Conservation (phyloP, 768 basidiomycete species). For the Leccinum longicurvipes region DNA sequence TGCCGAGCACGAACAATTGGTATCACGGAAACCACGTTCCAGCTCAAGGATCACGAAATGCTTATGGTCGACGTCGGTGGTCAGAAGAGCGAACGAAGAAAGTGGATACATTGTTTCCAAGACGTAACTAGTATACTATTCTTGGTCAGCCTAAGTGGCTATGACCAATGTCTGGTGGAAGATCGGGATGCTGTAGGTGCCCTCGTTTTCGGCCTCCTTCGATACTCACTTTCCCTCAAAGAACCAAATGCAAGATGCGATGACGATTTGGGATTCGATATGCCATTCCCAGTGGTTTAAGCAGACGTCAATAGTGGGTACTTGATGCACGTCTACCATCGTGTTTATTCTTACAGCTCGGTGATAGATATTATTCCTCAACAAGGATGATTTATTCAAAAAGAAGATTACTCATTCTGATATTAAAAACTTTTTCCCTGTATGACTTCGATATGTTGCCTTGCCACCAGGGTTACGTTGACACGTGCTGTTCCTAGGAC, state of each 20-base stretch:
- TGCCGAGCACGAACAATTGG: constrained; percentile 87
- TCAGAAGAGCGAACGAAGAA: constrained; percentile 89
- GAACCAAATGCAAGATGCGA: constrained; percentile 99
- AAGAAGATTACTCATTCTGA: constrained; percentile 77
- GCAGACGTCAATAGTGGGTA: constrained; percentile 81
- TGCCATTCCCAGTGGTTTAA: constrained; percentile 98
- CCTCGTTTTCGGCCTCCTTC: background rate
- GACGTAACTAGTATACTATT: constrained; percentile 93
- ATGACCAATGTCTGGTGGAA: constrained; percentile 92
- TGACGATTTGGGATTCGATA: constrained; percentile 99
- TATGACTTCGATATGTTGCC: constrained; percentile 31
- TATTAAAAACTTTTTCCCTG: constrained; percentile 88
- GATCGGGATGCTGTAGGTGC: constrained; percentile 81
- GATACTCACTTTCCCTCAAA: constrained; percentile 26
- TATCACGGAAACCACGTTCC: constrained; percentile 85
- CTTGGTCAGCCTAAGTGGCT: constrained; percentile 86
- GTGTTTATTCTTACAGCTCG: background rate
- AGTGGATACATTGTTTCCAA: constrained; percentile 95
- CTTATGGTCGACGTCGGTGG: constrained; percentile 93
- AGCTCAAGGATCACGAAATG: constrained; percentile 75
- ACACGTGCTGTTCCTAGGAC: constrained; percentile 48
- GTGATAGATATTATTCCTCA: constrained; percentile 83
- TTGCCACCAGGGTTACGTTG: background rate
- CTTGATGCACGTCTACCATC: background rate
- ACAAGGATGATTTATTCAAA: constrained; percentile 93